Percentiles rank a stretch among this genome's conserved stretches.
Evolutionary conservation across 768 basidiomycete genomes (phyloP).

Genomic region (Coprinopsis cinerea): DNA sequence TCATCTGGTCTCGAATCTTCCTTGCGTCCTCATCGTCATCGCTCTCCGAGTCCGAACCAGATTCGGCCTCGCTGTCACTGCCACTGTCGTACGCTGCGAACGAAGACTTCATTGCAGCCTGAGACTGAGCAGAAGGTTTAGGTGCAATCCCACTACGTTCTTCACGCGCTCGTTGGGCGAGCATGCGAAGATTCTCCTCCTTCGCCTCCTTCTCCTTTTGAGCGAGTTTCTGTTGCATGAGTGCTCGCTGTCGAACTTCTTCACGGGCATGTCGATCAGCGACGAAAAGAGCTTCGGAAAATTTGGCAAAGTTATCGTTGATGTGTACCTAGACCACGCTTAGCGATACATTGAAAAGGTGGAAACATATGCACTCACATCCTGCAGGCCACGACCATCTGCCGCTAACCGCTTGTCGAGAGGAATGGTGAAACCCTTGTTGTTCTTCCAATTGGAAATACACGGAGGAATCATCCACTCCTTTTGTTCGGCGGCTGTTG

Average conservation of each 20-base stretch:
- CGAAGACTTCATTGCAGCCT: slow-evolving; percentile 67
- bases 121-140: slow-evolving; percentile 60
- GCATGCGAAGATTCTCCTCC: slow-evolving; percentile 89
- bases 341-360: background rate
- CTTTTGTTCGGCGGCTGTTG: slow-evolving; percentile 95
- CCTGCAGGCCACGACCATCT: slow-evolving; percentile 96
- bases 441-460: slow-evolving; percentile 99
- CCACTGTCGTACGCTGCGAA: slow-evolving; percentile 80
- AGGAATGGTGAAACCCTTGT: slow-evolving; percentile 99
- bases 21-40: slow-evolving; percentile 82
- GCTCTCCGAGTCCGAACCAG: slow-evolving; percentile 39
- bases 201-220: slow-evolving; percentile 97
- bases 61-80: slow-evolving; percentile 50
- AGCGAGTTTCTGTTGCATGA: slow-evolving; percentile 99
- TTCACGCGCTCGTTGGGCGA: slow-evolving; percentile 94
- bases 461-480: slow-evolving; percentile 99
- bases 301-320: slow-evolving; percentile 99
- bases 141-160: slow-evolving; percentile 80
- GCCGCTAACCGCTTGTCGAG: slow-evolving; percentile 97
- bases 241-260: slow-evolving; percentile 90
- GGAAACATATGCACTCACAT: slow-evolving; percentile 51
- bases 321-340: slow-evolving; percentile 73
- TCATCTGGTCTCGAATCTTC: slow-evolving; percentile 83
- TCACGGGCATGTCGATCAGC: slow-evolving; percentile 97
- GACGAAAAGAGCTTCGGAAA: slow-evolving; percentile 92